Evolutionary conservation across 1,139 yeast genomes (phyloP).

Genomic region (Suhomyces yuchorum): DNA sequence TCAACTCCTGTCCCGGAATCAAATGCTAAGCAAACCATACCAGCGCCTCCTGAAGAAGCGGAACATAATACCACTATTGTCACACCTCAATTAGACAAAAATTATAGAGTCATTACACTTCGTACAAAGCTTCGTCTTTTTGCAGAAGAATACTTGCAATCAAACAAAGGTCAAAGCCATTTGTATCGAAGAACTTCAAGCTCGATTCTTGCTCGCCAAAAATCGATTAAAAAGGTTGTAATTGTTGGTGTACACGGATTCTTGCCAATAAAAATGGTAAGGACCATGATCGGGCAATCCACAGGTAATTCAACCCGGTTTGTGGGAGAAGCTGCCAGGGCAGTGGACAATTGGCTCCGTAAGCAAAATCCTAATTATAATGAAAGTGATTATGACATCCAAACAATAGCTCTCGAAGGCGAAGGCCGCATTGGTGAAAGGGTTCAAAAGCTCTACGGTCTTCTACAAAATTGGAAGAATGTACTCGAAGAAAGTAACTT

Average conservation of each 20-base stretch:
- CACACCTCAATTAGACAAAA: constrained; percentile 33
- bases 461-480: constrained; percentile 49
- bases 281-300: constrained; percentile 45
- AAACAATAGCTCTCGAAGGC: constrained; percentile 55
- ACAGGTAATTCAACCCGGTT: constrained; percentile 47
- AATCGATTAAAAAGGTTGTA: constrained; percentile 35
- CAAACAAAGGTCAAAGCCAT: constrained; percentile 35
- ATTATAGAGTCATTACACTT: constrained; percentile 41
- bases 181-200: constrained; percentile 28
- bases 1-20: background rate
- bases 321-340: constrained; percentile 37
- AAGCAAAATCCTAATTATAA: constrained; percentile 26
- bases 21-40: background rate
- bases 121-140: constrained; percentile 44
- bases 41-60: background rate
- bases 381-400: constrained; percentile 32
- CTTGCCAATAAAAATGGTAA: constrained; percentile 54
- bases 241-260: constrained; percentile 55
- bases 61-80: constrained; percentile 8
- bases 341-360: constrained; percentile 43
- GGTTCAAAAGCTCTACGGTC: constrained; percentile 33
- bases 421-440: constrained; percentile 50
- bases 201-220: constrained; percentile 22
- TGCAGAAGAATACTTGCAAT: constrained; percentile 34
- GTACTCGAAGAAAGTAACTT: constrained; percentile 42